A percentile compares a stretch with the other conserved stretches of the same genome.
Conservation (phyloP, 1,139 yeast species). For the Debaryomyces coudertii region DNA sequence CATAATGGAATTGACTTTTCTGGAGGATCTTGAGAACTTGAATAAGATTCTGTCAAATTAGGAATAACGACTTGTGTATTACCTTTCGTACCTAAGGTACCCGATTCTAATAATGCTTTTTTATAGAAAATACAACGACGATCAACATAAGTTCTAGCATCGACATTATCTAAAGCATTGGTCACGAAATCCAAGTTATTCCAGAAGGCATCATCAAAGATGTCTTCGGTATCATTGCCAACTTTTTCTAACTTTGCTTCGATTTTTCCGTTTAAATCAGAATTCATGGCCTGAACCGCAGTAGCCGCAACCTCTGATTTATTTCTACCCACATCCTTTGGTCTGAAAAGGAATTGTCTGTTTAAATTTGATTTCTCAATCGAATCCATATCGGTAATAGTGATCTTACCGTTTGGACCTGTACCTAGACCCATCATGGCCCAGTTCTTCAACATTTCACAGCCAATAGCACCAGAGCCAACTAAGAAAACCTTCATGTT, state of each 20-base stretch:
- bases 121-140: constrained; percentile 93
- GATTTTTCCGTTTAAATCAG: constrained; percentile 77
- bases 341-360: constrained; percentile 93
- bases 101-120: constrained; percentile 92
- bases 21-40: constrained; percentile 97
- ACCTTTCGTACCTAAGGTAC: constrained; percentile 98
- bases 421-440: constrained; percentile 95
- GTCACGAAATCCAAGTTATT: constrained; percentile 80
- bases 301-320: constrained; percentile 89
- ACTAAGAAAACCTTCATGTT: constrained; percentile 86
- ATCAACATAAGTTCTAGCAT: constrained; percentile 96
- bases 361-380: constrained; percentile 95
- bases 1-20: constrained; percentile 97
- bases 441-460: constrained; percentile 98
- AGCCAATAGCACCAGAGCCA: constrained; percentile 99
- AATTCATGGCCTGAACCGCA: constrained; percentile 85
- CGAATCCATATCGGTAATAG: constrained; percentile 90
- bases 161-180: constrained; percentile 95
- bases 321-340: constrained; percentile 89
- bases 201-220: constrained; percentile 91
- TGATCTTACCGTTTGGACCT: constrained; percentile 84
- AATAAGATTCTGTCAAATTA: constrained; percentile 87
- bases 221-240: constrained; percentile 87
- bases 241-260: constrained; percentile 82
- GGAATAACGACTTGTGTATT: constrained; percentile 97